A percentile compares a stretch with the other conserved stretches of the same genome.
phyloP scores from a whole-genome alignment of 495 filamentous ascomycete species.

The Penicillium odoratum region DNA sequence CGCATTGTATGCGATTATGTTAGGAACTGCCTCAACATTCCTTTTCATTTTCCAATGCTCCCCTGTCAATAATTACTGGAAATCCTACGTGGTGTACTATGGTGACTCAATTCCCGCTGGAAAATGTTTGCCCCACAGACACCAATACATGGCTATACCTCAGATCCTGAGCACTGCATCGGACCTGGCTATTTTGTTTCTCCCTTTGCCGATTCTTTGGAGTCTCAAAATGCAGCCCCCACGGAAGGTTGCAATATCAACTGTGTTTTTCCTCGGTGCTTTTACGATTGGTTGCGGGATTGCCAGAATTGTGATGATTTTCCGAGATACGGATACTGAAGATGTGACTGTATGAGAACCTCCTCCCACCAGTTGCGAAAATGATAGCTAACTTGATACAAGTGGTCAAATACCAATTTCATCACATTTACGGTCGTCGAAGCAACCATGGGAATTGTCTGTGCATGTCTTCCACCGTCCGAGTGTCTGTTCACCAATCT shows the following conservation, averaged over 20 bases:
- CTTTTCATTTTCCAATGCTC: constrained; percentile 5
- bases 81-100: neutral
- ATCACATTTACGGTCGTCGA: constrained; percentile 7
- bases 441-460: constrained; percentile 5
- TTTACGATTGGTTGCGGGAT: constrained; percentile 3
- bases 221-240: neutral
- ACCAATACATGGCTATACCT: neutral
- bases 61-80: constrained; percentile 9
- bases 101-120: neutral
- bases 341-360: constrained; percentile 5
- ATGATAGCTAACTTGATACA: neutral
- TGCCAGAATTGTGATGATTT: constrained; percentile 5
- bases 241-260: constrained; percentile 5
- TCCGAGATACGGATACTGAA: neutral
- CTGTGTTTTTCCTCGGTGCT: constrained; percentile 5
- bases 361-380: neutral
- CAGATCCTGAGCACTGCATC: constrained; percentile 6
- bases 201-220: constrained; percentile 5
- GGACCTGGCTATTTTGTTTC: constrained; percentile 4
- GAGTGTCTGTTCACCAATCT: neutral
- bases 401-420: constrained; percentile 7
- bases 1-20: neutral
- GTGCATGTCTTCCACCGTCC: constrained; percentile 5
- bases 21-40: constrained; percentile 2
- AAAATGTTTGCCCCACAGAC: neutral